Base-by-base conservation (phyloP, 495 filamentous ascomycete genomes). In the Penicillium subrubescens region DNA sequence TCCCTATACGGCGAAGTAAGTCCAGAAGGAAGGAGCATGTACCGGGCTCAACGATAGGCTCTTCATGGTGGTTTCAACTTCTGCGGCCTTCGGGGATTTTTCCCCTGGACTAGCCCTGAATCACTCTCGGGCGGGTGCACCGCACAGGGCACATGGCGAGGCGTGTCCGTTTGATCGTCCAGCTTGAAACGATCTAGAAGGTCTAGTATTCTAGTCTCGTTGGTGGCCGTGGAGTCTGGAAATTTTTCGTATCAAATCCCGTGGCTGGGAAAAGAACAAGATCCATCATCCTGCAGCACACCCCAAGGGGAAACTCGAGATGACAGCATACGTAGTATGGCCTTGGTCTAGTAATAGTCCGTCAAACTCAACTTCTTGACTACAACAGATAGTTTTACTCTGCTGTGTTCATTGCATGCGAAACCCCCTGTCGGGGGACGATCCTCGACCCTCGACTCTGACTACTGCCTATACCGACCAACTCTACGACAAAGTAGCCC, bases 181-280 rank as follows among this genome's bases (percentile, higher is more conserved):
- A 21, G 25, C 57, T 63, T 77, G 77, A 80, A 78, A 77, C 75
- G 54, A 74, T 78, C 75, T 76, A 75, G 75, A 79, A 77, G 59
- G 65, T 72, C 64, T 53, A 63, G 58, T 43, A 41, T 55, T 65
- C 62, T 50, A 55, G 59, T 62, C 59, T 41, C 52, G 39, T 35
- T 52, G 44, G 23, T 50, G 60, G 60, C 41, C 61, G 68, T 71
- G 68, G 65, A 46, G 48, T 51, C 25, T 48, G 33, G 48, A 27
- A 53, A 10, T 59, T 50, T 31, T 48, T 17, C 25, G 62, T 65
- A 23, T 57, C 51, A 50, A 39, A 54, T 58, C 44, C 53, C 23
- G 61, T 64, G 59, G 58, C 61, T 69, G 67, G 57, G 60, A 53
- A 19, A 44, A 15, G 15, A 14, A 31, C 35, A 55, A 31, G 59